Percentiles rank a stretch among this genome's conserved stretches.
Conservation (phyloP, 2,329 filamentous ascomycete species). For the Pyrenochaeta sp. region DNA sequence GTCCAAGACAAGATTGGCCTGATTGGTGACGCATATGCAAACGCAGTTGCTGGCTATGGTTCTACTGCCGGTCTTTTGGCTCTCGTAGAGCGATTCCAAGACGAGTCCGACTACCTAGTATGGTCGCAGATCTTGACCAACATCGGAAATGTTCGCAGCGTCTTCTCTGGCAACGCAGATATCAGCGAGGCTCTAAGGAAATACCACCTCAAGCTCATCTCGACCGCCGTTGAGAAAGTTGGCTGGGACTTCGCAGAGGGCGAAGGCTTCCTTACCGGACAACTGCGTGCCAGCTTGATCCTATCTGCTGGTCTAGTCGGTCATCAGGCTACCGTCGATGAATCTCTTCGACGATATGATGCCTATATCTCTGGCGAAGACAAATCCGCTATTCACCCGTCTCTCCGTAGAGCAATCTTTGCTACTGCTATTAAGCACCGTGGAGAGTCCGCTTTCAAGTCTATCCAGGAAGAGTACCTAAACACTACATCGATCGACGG, state of each 20-base stretch:
- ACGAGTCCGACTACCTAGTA: slow-evolving; percentile 85
- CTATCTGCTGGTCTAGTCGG: slow-evolving; percentile 76
- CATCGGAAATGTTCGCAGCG: slow-evolving; percentile 77
- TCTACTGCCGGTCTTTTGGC: slow-evolving; percentile 82
- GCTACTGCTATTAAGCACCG: slow-evolving; percentile 78
- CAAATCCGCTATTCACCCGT: slow-evolving; percentile 76
- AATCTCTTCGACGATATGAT: slow-evolving; percentile 80
- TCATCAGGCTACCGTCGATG: slow-evolving; percentile 74
- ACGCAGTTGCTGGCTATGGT: slow-evolving; percentile 86
- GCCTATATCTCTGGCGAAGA: slow-evolving; percentile 74
- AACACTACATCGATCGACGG: slow-evolving; percentile 86
- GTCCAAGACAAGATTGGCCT: slow-evolving; percentile 92
- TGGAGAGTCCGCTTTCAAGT: slow-evolving; percentile 71
- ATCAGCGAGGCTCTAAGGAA: slow-evolving; percentile 77
- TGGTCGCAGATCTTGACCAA: slow-evolving; percentile 86
- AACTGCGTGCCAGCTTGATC: slow-evolving; percentile 84
- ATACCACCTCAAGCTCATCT: slow-evolving; percentile 80
- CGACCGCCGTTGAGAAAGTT: slow-evolving; percentile 76
- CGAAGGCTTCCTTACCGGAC: slow-evolving; percentile 82
- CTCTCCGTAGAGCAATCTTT: slow-evolving; percentile 81
- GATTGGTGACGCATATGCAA: slow-evolving; percentile 85
- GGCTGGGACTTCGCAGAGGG: slow-evolving; percentile 83
- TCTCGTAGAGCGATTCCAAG: slow-evolving; percentile 82
- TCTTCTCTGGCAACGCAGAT: slow-evolving; percentile 79
- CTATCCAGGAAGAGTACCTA: slow-evolving; percentile 84